Conservation (phyloP, 2,329 filamentous ascomycete genomes). For the Lasiodiplodia gonubiensis region DNA sequence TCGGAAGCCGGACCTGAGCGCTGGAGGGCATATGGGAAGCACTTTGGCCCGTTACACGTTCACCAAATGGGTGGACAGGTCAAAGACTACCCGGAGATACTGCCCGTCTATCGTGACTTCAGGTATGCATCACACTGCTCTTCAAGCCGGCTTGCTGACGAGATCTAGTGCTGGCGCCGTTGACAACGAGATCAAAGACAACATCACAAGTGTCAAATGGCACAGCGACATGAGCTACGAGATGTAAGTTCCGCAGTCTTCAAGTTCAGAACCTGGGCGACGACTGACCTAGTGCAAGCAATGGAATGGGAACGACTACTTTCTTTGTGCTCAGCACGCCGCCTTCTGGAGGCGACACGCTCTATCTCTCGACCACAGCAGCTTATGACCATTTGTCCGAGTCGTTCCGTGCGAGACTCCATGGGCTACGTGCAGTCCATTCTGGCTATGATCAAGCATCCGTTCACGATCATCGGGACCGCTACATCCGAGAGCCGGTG, state of each 20-base stretch:
- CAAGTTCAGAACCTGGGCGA: background rate
- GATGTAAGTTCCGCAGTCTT: background rate
- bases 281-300: slow-evolving; percentile 15
- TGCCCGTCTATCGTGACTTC: slow-evolving; percentile 20
- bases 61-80: slow-evolving; percentile 24
- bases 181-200: slow-evolving; percentile 25
- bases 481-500: slow-evolving; percentile 24
- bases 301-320: slow-evolving; percentile 22
- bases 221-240: slow-evolving; percentile 27
- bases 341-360: slow-evolving; percentile 8
- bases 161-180: slow-evolving; percentile 4
- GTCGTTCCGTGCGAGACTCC: slow-evolving; percentile 28
- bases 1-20: slow-evolving; percentile 51
- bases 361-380: slow-evolving; percentile 19
- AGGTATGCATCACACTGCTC: background rate
- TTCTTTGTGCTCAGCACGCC: slow-evolving; percentile 22
- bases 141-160: background rate
- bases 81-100: slow-evolving; percentile 21
- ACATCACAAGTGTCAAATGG: slow-evolving; percentile 23
- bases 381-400: slow-evolving; percentile 27
- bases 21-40: slow-evolving; percentile 52
- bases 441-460: slow-evolving; percentile 28
- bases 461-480: slow-evolving; percentile 24
- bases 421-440: slow-evolving; percentile 30
- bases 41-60: slow-evolving; percentile 45